phyloP scores from a whole-genome alignment of 306 rosid species.

The Cucurbita argyrosperma region DNA sequence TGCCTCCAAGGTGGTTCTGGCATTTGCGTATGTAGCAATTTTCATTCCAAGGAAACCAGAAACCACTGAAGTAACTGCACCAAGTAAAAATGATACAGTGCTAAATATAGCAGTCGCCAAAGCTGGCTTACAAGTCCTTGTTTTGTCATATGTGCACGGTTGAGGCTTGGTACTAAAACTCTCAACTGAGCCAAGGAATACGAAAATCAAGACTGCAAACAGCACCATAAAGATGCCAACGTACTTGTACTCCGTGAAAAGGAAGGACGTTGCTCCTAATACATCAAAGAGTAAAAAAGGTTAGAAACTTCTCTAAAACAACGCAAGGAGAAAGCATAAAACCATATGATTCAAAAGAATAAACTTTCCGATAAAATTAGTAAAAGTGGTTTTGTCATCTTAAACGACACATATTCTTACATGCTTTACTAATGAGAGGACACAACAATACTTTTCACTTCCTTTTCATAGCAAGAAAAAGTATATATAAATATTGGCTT shows the following conservation, averaged over 20 bases:
- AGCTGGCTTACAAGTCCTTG: conserved; percentile 73
- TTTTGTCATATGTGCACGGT: conserved; percentile 47
- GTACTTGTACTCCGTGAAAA: conserved; percentile 68
- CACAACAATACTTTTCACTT: background rate
- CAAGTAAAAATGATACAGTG: conserved; percentile 67
- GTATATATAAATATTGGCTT: no score
- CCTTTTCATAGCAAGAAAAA: background rate
- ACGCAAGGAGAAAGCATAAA: background rate
- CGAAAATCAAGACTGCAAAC: conserved; percentile 71
- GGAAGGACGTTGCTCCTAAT: conserved; percentile 90
- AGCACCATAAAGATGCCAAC: conserved; percentile 76
- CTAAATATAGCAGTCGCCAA: conserved; percentile 79
- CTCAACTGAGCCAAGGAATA: conserved; percentile 94
- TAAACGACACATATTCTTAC: background rate
- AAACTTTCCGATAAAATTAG: background rate
- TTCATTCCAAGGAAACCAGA: conserved; percentile 98
- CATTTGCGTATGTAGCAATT: conserved; percentile 92
- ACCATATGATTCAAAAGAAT: background rate
- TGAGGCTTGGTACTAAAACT: conserved; percentile 67
- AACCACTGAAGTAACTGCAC: conserved; percentile 66
- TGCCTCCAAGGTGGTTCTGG: conserved; percentile 86
- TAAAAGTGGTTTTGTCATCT: background rate
- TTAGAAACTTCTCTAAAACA: conserved; percentile 8
- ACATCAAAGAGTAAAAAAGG: conserved; percentile 7
- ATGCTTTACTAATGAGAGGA: background rate